Conservation (phyloP, 2,329 filamentous ascomycete genomes). For the Westerdykella aurantiaca region DNA sequence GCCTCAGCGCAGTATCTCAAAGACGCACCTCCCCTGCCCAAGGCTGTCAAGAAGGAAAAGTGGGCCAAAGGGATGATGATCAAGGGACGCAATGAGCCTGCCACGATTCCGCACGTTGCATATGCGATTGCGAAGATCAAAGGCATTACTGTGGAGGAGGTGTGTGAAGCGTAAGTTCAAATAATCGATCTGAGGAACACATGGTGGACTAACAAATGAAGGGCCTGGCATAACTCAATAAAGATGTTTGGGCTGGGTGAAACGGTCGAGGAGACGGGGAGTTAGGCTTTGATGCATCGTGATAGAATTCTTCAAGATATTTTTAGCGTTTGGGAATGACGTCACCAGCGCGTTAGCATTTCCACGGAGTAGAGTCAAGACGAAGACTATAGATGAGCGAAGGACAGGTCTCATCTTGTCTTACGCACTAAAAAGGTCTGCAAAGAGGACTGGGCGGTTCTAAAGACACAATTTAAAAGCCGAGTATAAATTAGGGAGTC, state of each 20-base stretch:
- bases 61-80: conserved; percentile 84
- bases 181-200: neutral
- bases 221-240: conserved; percentile 37
- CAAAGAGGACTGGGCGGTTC: too few relatives aligned
- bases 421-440: too few relatives aligned
- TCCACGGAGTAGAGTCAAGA: too few relatives aligned
- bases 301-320: too few relatives aligned
- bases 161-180: conserved; percentile 65
- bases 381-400: too few relatives aligned
- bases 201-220: conserved; percentile 5
- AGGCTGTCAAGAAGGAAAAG: conserved; percentile 91
- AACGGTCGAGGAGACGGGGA: conserved; percentile 6
- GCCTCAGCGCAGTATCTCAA: conserved; percentile 71
- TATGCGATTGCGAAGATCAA: conserved; percentile 84
- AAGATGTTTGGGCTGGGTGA: conserved; percentile 38
- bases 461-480: too few relatives aligned
- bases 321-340: neutral
- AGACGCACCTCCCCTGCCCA: conserved; percentile 66
- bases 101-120: conserved; percentile 79
- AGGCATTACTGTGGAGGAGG: conserved; percentile 68
- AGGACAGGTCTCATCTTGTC: too few relatives aligned
- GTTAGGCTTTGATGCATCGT: too few relatives aligned
- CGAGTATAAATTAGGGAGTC: too few relatives aligned
- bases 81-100: conserved; percentile 92
- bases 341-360: too few relatives aligned